A percentile compares a stretch with the other conserved stretches of the same genome.
Conservation (phyloP, 2,329 filamentous ascomycete genomes). For the Tolypocladium album region DNA sequence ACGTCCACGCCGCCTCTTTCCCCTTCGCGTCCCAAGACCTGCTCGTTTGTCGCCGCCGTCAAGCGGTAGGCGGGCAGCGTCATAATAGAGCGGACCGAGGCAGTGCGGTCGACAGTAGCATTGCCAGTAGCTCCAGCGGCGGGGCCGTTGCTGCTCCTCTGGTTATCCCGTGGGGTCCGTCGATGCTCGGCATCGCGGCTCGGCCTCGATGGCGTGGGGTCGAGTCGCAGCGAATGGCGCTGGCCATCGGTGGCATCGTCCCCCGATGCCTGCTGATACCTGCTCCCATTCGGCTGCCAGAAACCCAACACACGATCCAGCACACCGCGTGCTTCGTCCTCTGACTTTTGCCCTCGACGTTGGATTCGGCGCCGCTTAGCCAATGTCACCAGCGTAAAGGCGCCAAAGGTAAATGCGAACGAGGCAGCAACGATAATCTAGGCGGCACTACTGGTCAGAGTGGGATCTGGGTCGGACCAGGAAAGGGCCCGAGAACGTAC, state of each 20-base stretch:
- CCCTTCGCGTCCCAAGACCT: conserved; percentile 77
- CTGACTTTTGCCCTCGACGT: background rate
- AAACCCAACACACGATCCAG: background rate
- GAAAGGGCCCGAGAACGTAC: conserved; percentile 2
- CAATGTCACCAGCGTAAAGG: background rate
- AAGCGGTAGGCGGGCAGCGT: conserved; percentile 79
- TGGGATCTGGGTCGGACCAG: background rate
- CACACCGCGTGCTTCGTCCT: background rate
- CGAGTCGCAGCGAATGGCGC: conserved; percentile 12
- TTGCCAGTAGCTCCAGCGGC: conserved; percentile 16
- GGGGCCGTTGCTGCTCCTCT: conserved; percentile 6
- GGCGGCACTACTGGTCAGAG: background rate
- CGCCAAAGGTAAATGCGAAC: background rate
- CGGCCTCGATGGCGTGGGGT: conserved; percentile 1
- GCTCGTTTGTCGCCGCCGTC: conserved; percentile 63
- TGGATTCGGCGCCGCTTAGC: conserved; percentile 3
- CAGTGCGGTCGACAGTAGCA: conserved; percentile 61
- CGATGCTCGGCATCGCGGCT: background rate
- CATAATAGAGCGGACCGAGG: conserved; percentile 85
- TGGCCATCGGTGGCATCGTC: conserved; percentile 13
- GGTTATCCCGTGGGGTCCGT: background rate
- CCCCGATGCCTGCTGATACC: conserved; percentile 20
- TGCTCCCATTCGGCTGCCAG: background rate
- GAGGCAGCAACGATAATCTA: background rate
- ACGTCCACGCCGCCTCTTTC: conserved; percentile 87